These are phyloP conservation scores for Trifolium dubium DNA, from an alignment of 306 rosid genomes.

Conservation along the genomic window DNA sequence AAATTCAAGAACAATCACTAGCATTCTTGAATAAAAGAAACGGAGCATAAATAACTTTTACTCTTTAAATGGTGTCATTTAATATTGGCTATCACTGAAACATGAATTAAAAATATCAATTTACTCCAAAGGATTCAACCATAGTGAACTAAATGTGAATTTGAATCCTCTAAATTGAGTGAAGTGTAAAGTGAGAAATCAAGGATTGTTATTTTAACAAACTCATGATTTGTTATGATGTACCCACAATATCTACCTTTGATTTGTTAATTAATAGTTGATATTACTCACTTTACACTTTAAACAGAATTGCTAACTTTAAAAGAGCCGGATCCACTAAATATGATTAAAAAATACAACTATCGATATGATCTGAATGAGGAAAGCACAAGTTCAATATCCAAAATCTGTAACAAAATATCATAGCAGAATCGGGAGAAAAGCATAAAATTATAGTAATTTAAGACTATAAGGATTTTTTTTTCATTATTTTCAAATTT, in stretches of 20 bases:
- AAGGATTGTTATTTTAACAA: no score
- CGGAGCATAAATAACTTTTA: not conserved
- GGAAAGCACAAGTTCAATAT: conserved; percentile 4
- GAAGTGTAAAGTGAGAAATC: no score
- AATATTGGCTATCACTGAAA: conserved; percentile 4
- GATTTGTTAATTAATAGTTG: no score
- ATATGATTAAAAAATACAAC: not conserved
- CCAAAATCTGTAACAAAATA: conserved; percentile 21
- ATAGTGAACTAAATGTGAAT: not conserved
- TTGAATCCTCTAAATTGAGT: no score
- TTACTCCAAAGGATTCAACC: conserved; percentile 5
- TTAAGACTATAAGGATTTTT: not conserved
- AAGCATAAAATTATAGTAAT: not conserved
- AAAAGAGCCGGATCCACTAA: not conserved
- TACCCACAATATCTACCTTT: no score
- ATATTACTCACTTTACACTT: no score
- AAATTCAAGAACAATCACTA: conserved; percentile 34
- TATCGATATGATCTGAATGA: conserved; percentile 25
- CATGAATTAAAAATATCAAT: conserved; percentile 14
- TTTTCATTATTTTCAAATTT: not conserved
- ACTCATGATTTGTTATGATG: no score
- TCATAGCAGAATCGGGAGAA: conserved; percentile 23
- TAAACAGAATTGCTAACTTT: no score
- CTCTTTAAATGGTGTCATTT: conserved; percentile 19
- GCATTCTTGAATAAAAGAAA: conserved; percentile 11